Percentiles rank a stretch among this genome's conserved stretches.
These are phyloP conservation scores for Botryotinia convoluta DNA, from an alignment of 2,329 filamentous ascomycete genomes.

Conservation along the genomic window DNA sequence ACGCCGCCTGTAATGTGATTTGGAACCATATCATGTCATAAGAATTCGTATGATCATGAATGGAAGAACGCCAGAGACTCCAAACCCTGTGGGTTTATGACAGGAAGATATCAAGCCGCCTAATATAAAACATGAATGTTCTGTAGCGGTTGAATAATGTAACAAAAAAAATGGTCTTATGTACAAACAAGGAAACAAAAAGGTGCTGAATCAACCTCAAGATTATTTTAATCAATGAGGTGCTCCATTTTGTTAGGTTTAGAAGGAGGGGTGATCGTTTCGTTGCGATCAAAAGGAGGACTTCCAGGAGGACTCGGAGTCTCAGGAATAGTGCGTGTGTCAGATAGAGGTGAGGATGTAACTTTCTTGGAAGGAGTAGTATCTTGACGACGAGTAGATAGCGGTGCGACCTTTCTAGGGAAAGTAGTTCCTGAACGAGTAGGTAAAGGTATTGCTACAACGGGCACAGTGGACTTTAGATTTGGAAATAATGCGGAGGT, in stretches of 20 bases:
- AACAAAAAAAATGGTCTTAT: slow-evolving; percentile 11
- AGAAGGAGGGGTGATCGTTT: slow-evolving; percentile 6
- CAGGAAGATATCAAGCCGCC: not conserved
- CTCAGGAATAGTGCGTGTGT: not conserved
- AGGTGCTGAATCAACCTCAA: not conserved
- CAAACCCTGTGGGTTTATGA: not conserved
- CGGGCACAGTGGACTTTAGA: slow-evolving; percentile 20
- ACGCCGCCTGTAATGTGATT: slow-evolving; percentile 12
- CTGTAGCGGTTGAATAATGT: not conserved
- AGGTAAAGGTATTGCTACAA: slow-evolving; percentile 11
- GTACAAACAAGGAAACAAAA: slow-evolving; percentile 6
- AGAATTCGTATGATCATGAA: slow-evolving; percentile 11
- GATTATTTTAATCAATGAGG: not conserved
- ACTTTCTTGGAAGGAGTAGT: not conserved
- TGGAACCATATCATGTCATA: slow-evolving; percentile 11
- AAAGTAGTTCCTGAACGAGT: slow-evolving; percentile 11
- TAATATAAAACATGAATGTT: not conserved
- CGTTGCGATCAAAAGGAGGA: slow-evolving; percentile 1
- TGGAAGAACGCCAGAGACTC: slow-evolving; percentile 18
- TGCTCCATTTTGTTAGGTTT: not conserved
- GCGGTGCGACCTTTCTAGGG: slow-evolving; percentile 1
- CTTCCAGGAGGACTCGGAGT: slow-evolving; percentile 1
- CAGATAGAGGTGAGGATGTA: slow-evolving; percentile 5
- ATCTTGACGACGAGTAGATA: not conserved
- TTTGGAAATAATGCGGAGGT: slow-evolving; percentile 26